Base-by-base conservation (phyloP, 768 basidiomycete genomes). In the Dacryopinax primogenitus region DNA sequence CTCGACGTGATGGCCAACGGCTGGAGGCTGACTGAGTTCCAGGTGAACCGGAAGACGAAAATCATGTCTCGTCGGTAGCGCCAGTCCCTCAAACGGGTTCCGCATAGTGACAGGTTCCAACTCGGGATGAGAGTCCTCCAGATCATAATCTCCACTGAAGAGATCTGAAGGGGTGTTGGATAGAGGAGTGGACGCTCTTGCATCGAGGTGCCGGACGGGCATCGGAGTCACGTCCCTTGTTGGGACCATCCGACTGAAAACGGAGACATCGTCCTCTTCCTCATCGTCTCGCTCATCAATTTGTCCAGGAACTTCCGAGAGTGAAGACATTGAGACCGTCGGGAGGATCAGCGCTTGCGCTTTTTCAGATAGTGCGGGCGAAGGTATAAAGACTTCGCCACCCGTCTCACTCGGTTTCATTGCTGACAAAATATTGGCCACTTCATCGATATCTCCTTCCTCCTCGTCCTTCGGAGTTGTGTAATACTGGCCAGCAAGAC, bases 101-200 rank as follows among this genome's bases (percentile, higher is more conserved):
- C 26, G 26, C 7, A 11, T 21, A 3, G 11, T 11, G 9, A 9
- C 51, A 58, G 26, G 26, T 21, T 58, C 51, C 3, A 58, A 30
- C 26, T 58, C 51, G 3, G 51, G 51, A 18, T 58, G 51, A 18
- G 32, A 58, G 26, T 58, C 51, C 6, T 58, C 51, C 51, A 58
- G 26, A 58, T 58, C 51, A 32, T 58, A 58, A 18, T 58, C 51
- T 11, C 51, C 51, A 32, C 51, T 58, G 51, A 58, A 58, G 26
- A 58, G 51, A 58, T 58, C 51, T 32, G 51, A 58, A 58, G 26
- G 26, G 9, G 51, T 21, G 3, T 23, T 3, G 23, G 51, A 58
- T 9, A 58, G 30, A 26, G 51, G 51, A 13, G 51, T 58, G 4
- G 51, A 4, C 30, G 51, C 51, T 30, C 51, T 3, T 7, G 51